Base-by-base conservation (phyloP, 305 asterid genomes). In the Rubia occidens region DNA sequence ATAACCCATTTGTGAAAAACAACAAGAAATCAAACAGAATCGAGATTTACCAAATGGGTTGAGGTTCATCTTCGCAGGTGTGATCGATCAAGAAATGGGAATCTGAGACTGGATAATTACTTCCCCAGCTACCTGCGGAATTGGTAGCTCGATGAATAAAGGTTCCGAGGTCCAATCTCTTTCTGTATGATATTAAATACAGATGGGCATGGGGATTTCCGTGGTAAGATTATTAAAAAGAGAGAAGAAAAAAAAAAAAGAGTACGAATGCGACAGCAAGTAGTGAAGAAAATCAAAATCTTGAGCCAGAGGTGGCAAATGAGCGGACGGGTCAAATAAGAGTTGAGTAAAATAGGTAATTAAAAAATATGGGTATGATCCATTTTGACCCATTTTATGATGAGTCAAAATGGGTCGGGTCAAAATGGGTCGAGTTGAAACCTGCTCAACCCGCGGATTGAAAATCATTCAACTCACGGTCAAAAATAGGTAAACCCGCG, bases 11-110 rank as follows among this genome's bases (percentile, higher is more conserved):
- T 1, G n/a, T 1, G 11, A 35, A 62, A 11, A 32, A 13, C 3
- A 61, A 7, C 21, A 39, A 37, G 51, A n/a, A 17, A 18, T 59
- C n/a, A 66, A 42, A 20, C 2, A 24, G 39, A 40, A 14, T 3
- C 44, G 11, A 43, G 54, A 11, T 7, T 68, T 18, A 21, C 39
- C 20, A n/a, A 21, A 14, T 37, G 29, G 43, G 54, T 59, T 44
- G 17, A 40, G 54, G 53, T 66, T 29, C 72, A 59, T 45, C 18
- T 43, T 56, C 39, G 51, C 76, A 32, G 76, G 62, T 45, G 63
- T 3, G 29, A 37, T 20, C 32, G 66, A 65, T 65, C 54, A 44
- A 58, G 17, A 66, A 55, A 58, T 56, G 56, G 51, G 60, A 66
- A 24, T 60, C 59, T 43, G 66, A 44, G 29, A 15, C 66, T 43